These are phyloP conservation scores for Saturnispora silvae DNA, from an alignment of 805 yeast species.

Conservation along the genomic window DNA sequence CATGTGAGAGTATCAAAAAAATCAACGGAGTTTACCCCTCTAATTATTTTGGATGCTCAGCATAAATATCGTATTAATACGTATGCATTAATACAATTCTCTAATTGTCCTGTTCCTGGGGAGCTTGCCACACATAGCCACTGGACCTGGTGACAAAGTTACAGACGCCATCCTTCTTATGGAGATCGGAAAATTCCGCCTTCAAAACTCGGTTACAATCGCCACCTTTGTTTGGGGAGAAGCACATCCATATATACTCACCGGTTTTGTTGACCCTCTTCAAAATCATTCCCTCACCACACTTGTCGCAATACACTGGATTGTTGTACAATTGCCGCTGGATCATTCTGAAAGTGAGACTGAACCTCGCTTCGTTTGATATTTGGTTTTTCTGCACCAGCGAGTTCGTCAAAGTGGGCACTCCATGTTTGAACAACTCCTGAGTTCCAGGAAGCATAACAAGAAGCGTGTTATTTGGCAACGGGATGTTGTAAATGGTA, in stretches of 20 bases:
- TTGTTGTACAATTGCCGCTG: slow-evolving; percentile 27
- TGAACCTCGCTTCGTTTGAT: slow-evolving; percentile 43
- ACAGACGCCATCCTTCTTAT: slow-evolving; percentile 4
- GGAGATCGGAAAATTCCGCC: slow-evolving; percentile 34
- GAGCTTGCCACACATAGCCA: not conserved
- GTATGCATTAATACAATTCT: no score
- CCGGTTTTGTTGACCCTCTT: slow-evolving; percentile 45
- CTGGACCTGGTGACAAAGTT: not conserved
- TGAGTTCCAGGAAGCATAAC: slow-evolving; percentile 76
- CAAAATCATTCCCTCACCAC: slow-evolving; percentile 38
- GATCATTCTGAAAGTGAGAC: slow-evolving; percentile 55
- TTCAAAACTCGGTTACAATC: slow-evolving; percentile 41
- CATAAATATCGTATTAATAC: no score
- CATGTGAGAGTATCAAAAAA: no score
- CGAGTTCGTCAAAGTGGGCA: slow-evolving; percentile 36
- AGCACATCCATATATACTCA: slow-evolving; percentile 60
- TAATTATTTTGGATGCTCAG: no score
- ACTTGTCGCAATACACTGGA: slow-evolving; percentile 34
- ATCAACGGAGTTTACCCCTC: no score
- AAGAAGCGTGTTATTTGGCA: slow-evolving; percentile 60
- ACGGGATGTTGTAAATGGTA: slow-evolving; percentile 38
- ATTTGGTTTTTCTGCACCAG: slow-evolving; percentile 32
- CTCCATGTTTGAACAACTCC: slow-evolving; percentile 61
- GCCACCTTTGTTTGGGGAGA: slow-evolving; percentile 30
- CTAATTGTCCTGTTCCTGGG: no score